Evolutionary conservation across 805 yeast genomes (phyloP).

Genomic region (Sungouiozyma intestinalis): DNA sequence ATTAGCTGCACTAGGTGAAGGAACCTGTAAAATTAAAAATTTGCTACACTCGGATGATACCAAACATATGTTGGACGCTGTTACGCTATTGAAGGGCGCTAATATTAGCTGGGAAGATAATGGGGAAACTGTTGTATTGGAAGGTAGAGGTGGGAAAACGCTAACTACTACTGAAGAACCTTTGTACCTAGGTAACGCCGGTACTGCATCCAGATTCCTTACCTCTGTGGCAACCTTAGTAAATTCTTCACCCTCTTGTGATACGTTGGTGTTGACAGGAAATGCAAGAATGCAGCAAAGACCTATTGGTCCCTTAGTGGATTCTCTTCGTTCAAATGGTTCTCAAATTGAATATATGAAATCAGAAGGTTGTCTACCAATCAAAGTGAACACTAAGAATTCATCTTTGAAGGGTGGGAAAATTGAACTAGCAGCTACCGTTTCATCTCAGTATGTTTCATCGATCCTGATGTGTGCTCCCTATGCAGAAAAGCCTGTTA

Average conservation of each 20-base stretch:
- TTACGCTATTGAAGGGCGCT: slow-evolving; percentile 71
- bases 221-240: slow-evolving; percentile 89
- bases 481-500: slow-evolving; percentile 80
- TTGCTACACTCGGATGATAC: slow-evolving; percentile 94
- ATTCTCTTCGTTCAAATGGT: slow-evolving; percentile 78
- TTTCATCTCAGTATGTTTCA: slow-evolving; percentile 95
- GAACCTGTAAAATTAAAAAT: slow-evolving; percentile 74
- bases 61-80: slow-evolving; percentile 86
- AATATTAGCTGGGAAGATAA: slow-evolving; percentile 71
- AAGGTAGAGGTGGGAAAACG: slow-evolving; percentile 73
- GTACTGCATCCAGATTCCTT: slow-evolving; percentile 92
- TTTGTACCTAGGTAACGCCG: slow-evolving; percentile 91
- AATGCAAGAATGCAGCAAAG: slow-evolving; percentile 96
- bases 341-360: slow-evolving; percentile 62
- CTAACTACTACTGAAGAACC: slow-evolving; percentile 53
- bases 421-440: slow-evolving; percentile 89
- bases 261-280: slow-evolving; percentile 68
- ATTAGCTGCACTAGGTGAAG: slow-evolving; percentile 83
- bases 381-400: slow-evolving; percentile 53
- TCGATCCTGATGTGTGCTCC: slow-evolving; percentile 97
- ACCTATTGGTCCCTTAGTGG: slow-evolving; percentile 93
- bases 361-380: slow-evolving; percentile 73
- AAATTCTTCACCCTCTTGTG: slow-evolving; percentile 32
- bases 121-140: slow-evolving; percentile 79
- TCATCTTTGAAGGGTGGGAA: slow-evolving; percentile 76